Conservation (phyloP, 2,329 filamentous ascomycete species). For the Fusarium tjaetaba region DNA sequence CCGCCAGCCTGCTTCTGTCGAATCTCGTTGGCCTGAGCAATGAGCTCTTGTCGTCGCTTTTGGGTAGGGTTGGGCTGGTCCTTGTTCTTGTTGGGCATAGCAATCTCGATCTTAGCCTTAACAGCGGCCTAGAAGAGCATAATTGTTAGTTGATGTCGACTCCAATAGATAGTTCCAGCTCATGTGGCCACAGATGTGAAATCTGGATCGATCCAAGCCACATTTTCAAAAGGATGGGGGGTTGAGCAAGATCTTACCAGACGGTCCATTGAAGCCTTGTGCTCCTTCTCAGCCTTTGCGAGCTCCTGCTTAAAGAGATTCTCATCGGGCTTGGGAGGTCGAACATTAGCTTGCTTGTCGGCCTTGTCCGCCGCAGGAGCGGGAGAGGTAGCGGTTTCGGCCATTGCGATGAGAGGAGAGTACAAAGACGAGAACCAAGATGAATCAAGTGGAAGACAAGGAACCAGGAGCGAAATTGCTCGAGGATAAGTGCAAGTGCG, state of each 20-base stretch:
- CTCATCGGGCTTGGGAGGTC: slow-evolving; percentile 89
- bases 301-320: slow-evolving; percentile 82
- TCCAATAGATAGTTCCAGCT: slow-evolving; percentile 8
- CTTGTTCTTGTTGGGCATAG: slow-evolving; percentile 76
- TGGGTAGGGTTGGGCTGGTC: slow-evolving; percentile 83
- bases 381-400: slow-evolving; percentile 58
- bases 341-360: slow-evolving; percentile 57
- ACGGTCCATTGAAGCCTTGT: slow-evolving; percentile 76
- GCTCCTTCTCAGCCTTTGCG: slow-evolving; percentile 85
- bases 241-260: slow-evolving; percentile 50
- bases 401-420: slow-evolving; percentile 52
- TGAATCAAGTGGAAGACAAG: slow-evolving; percentile 23
- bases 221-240: slow-evolving; percentile 6
- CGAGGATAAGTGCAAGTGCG: slow-evolving; percentile 16
- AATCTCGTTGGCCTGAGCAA: slow-evolving; percentile 83
- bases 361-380: slow-evolving; percentile 49
- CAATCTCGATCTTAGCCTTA: slow-evolving; percentile 88
- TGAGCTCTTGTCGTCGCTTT: slow-evolving; percentile 87
- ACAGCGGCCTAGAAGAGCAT: slow-evolving; percentile 74
- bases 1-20: slow-evolving; percentile 86
- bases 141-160: slow-evolving; percentile 22
- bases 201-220: slow-evolving; percentile 21
- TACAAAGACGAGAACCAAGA: slow-evolving; percentile 8
- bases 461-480: slow-evolving; percentile 35
- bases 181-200: slow-evolving; percentile 33